Evolutionary conservation across 176 grass and related monocot genomes (phyloP), one percentile per base, ranked within the genome.

Genomic region (Pontederia paniculata): DNA sequence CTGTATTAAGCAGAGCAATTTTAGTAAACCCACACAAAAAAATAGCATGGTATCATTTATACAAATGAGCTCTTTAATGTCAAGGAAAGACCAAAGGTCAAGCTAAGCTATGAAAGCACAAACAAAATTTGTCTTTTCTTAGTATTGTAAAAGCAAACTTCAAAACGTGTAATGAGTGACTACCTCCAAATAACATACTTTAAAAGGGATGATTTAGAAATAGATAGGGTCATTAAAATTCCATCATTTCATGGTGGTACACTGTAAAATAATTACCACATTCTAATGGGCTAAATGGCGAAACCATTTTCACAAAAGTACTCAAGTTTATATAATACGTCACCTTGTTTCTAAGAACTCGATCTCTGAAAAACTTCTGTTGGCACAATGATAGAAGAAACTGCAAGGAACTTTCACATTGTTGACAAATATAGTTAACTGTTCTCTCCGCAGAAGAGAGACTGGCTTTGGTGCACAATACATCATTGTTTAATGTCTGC

Each of bases 301-400:
- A 21, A 15, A 23, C 4, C 20, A 14, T 10, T 63, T 63, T 47
- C 41, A 69, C 60, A 55, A 21, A 69, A 52, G 74, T 22, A 22
- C 54, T 16, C 47, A 45, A 20, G 62, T 2, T 23, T 52, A 60
- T 50, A 54, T 77, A 62, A 81, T 65, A 12, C n/a, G n/a, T 65
- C 23, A 97, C 86, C 86, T 90, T 84, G 54, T 89, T 89, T 86
- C 60, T 89, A 49, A 97, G 70, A 63, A 97, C 84, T 66, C 74
- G 77, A 70, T 97, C 91, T 52, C 80, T 82, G 61, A 96, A 87
- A 20, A 74, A 55, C 55, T 97, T 97, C 49, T 97, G 91, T 41
- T 97, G 91, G 77, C 91, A 87, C 69, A 97, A 54, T 23, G 76
- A 84, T 44, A 89, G 73, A 69, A 97, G 79, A 89, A 97, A 87